Base-by-base conservation (phyloP, 176 grass and related monocot genomes). In the Juncus effusus region DNA sequence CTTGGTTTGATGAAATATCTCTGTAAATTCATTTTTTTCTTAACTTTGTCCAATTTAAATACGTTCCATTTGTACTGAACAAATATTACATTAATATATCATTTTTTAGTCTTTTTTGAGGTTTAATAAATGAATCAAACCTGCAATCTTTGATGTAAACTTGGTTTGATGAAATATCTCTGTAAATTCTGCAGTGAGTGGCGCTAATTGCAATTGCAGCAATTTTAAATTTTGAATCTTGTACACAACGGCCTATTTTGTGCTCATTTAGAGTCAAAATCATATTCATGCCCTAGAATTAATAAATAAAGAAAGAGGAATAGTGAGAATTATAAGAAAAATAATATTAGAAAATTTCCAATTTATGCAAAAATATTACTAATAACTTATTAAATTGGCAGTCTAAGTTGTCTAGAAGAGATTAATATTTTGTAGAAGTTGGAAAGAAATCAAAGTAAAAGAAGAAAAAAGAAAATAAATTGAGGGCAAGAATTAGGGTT, bases 11-110 rank as follows among this genome's bases (percentile, higher is more conserved):
- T 15, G 80, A 70, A 2, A 59, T 85, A 38, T 96, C 88, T 81
- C 69, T 84, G 49, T 88, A 90, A 70, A 99, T 82, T 76, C 54
- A n/a, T n/a, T n/a, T n/a, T n/a, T n/a, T 99, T 58, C 38, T 82
- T 40, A 90, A 8, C 69, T 40, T 93, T 61, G 37, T 84, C 85
- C 85, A 93, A 54, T 99, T 99, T 41, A 93, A 40, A 38, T 38
- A 99, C 63, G 89, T 90, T 16, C 89, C 94, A 78, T 99, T 99
- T 7, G 83, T 82, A 63, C 94, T 99, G 83, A 55, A 84, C 64
- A 80, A 11, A 6, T 61, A 81, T 52, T 71, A 70, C 14, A 4
- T 45, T 45, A 45, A 4, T 5, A 64, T 0, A 75, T 13, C 38
- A 6, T 5, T 12, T 65, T 10, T 40, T 35, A 65, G 41, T 16